Percentiles rank a stretch among this genome's conserved stretches.
phyloP scores from a whole-genome alignment of 2,329 filamentous ascomycete species.

The Calcarisporium arbuscula region DNA sequence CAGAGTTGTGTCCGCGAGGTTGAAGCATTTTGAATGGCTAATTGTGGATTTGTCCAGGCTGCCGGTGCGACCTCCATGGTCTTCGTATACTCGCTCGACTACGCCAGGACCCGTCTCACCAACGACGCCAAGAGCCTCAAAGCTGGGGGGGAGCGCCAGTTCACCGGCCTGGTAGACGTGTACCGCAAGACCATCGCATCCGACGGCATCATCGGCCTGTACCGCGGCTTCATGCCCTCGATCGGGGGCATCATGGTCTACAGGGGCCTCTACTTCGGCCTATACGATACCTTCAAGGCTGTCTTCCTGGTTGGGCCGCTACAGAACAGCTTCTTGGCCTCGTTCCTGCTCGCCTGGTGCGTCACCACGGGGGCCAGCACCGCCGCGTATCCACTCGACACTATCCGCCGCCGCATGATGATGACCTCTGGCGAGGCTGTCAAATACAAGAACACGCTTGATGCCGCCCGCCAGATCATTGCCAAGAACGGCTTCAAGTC shows the following conservation, averaged over 20 bases:
- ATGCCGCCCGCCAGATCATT: too few relatives aligned
- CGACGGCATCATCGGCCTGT: slow-evolving; percentile 4
- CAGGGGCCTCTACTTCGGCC: slow-evolving; percentile 1
- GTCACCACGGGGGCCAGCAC: slow-evolving; percentile 2
- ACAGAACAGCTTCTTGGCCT: slow-evolving; percentile 4
- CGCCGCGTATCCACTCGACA: slow-evolving; percentile 1
- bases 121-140: too few relatives aligned
- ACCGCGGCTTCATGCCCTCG: slow-evolving; percentile 2
- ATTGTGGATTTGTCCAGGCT: too few relatives aligned
- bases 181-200: slow-evolving; percentile 3
- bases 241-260: neutral
- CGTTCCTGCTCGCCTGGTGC: slow-evolving; percentile 1
- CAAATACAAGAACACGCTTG: too few relatives aligned
- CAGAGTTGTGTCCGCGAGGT: too few relatives aligned
- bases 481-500: too few relatives aligned
- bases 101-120: neutral
- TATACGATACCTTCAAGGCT: slow-evolving; percentile 4
- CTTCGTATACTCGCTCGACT: slow-evolving; percentile 3
- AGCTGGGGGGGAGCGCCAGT: slow-evolving; percentile 3
- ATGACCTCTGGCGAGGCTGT: too few relatives aligned
- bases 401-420: too few relatives aligned
- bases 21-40: too few relatives aligned
- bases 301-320: slow-evolving; percentile 1
- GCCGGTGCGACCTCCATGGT: slow-evolving; percentile 2
- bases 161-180: slow-evolving; percentile 2